Evolutionary conservation across 2,329 filamentous ascomycete genomes (phyloP).

Genomic region (Leptographium radiaticola): DNA sequence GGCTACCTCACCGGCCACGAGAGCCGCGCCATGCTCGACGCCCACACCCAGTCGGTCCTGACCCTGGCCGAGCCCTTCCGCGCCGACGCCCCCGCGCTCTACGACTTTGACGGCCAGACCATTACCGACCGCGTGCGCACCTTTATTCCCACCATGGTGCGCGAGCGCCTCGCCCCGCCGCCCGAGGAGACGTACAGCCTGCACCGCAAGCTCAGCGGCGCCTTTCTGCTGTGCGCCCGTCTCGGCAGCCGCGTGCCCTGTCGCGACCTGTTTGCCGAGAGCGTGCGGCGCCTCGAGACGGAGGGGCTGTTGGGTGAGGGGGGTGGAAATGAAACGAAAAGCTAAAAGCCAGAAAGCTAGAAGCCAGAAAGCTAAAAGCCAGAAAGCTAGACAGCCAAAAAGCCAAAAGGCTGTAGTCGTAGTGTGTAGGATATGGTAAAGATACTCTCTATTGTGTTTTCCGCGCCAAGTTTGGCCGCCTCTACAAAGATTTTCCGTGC

Average conservation of each 20-base stretch:
- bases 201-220: constrained; percentile 88
- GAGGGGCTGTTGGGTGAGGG: not conserved
- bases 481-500: too few relatives aligned
- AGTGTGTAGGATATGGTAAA: too few relatives aligned
- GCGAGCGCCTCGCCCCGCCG: constrained; percentile 75
- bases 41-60: constrained; percentile 76
- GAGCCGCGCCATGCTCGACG: constrained; percentile 72
- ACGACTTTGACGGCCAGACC: constrained; percentile 88
- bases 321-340: not conserved
- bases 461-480: too few relatives aligned
- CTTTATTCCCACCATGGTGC: constrained; percentile 86
- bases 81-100: constrained; percentile 60
- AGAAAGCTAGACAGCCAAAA: too few relatives aligned
- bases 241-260: constrained; percentile 75
- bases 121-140: constrained; percentile 86
- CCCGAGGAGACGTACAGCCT: constrained; percentile 96
- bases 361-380: too few relatives aligned
- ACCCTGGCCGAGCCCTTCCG: constrained; percentile 89
- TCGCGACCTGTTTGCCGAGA: constrained; percentile 62
- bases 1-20: constrained; percentile 92
- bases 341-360: not conserved
- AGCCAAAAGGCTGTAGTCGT: too few relatives aligned
- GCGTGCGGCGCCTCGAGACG: constrained; percentile 24
- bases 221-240: constrained; percentile 81
- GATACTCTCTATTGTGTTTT: too few relatives aligned